A percentile compares a stretch with the other conserved stretches of the same genome.
These are phyloP conservation scores for Bacidia gigantensis DNA, from an alignment of 495 filamentous ascomycete genomes.

Conservation along the genomic window DNA sequence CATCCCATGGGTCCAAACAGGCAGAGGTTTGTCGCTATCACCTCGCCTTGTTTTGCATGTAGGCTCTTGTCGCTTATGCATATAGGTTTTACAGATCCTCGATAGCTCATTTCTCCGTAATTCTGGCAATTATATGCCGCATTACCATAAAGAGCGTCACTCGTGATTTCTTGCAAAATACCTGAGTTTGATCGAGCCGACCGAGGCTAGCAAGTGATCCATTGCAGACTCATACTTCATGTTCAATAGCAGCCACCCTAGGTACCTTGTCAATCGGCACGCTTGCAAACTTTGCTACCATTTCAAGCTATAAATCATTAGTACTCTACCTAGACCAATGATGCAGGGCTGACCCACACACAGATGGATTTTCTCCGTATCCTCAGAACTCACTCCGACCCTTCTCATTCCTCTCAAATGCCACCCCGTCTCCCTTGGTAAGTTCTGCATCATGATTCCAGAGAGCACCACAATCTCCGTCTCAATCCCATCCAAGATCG, in stretches of 20 bases:
- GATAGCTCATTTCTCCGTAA: no score
- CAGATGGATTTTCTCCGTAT: constrained; percentile 30
- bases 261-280: constrained; percentile 30
- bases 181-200: no score
- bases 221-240: constrained; percentile 31
- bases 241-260: constrained; percentile 34
- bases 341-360: constrained; percentile 4
- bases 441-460: constrained; percentile 46
- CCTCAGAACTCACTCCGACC: constrained; percentile 35
- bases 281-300: constrained; percentile 27
- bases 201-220: no score
- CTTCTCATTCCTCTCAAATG: constrained; percentile 42
- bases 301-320: constrained; percentile 27
- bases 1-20: no score
- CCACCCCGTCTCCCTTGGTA: constrained; percentile 39
- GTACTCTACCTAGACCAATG: not conserved
- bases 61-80: no score
- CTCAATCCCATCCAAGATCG: constrained; percentile 37
- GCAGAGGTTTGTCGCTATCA: no score
- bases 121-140: no score
- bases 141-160: no score
- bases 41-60: no score
- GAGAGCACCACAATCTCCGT: constrained; percentile 42
- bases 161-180: no score
- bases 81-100: no score